phyloP scores from a whole-genome alignment of 2,329 filamentous ascomycete genomes.

The Exophiala phaeomuriformis region DNA sequence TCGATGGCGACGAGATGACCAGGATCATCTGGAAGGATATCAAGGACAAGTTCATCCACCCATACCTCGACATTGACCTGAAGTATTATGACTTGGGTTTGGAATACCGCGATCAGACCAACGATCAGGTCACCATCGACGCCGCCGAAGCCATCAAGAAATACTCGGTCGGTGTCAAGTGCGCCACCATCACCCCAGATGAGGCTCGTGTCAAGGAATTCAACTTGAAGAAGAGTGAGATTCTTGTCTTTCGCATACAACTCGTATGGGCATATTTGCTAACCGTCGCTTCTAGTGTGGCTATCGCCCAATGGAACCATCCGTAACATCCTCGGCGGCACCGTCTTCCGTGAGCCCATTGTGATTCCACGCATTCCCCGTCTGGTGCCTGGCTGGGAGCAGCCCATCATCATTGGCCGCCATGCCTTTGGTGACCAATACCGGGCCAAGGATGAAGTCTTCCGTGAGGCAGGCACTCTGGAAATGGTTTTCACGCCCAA shows the following conservation, averaged over 20 bases:
- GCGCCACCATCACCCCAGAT: slow-evolving; percentile 96
- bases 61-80: slow-evolving; percentile 88
- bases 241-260: slow-evolving; percentile 31
- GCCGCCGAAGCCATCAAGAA: slow-evolving; percentile 97
- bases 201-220: slow-evolving; percentile 96
- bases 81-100: slow-evolving; percentile 97
- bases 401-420: slow-evolving; percentile 97
- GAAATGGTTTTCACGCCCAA: slow-evolving; percentile 89
- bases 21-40: slow-evolving; percentile 98
- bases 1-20: slow-evolving; percentile 94
- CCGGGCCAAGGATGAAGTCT: slow-evolving; percentile 85
- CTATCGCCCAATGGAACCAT: slow-evolving; percentile 91
- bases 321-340: slow-evolving; percentile 70
- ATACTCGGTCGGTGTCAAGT: slow-evolving; percentile 98
- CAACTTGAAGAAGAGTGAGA: slow-evolving; percentile 88
- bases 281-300: slow-evolving; percentile 62
- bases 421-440: slow-evolving; percentile 99
- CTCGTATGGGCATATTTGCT: not conserved
- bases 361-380: slow-evolving; percentile 90
- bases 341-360: slow-evolving; percentile 98
- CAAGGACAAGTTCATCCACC: slow-evolving; percentile 69
- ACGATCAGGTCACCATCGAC: slow-evolving; percentile 92
- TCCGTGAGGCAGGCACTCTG: slow-evolving; percentile 75
- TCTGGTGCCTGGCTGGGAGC: slow-evolving; percentile 94
- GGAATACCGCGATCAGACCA: slow-evolving; percentile 89